Conservation (phyloP, 768 basidiomycete species). For the Leccinum incarnatum region DNA sequence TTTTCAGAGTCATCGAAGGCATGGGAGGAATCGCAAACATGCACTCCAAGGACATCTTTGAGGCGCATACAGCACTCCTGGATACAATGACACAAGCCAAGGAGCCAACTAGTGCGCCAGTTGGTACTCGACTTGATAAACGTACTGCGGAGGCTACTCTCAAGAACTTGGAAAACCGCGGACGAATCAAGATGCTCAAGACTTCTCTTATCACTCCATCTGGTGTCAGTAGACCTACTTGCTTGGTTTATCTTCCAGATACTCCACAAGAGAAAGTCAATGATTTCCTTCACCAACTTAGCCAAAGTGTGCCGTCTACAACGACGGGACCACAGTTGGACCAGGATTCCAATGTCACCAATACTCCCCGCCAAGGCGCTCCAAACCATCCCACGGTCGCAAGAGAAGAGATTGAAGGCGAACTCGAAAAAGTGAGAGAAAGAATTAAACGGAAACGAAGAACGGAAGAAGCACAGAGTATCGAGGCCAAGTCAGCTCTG, state of each 20-base stretch:
- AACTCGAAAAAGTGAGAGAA: slow-evolving; percentile 42
- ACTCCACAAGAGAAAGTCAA: slow-evolving; percentile 52
- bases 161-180: slow-evolving; percentile 58
- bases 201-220: slow-evolving; percentile 60
- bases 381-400: slow-evolving; percentile 42
- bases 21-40: slow-evolving; percentile 67
- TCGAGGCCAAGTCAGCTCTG: slow-evolving; percentile 50
- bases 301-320: slow-evolving; percentile 34
- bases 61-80: slow-evolving; percentile 63
- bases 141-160: slow-evolving; percentile 63
- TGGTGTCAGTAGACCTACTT: slow-evolving; percentile 56
- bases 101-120: slow-evolving; percentile 68
- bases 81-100: slow-evolving; percentile 54
- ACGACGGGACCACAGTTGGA: slow-evolving; percentile 36
- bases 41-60: slow-evolving; percentile 66
- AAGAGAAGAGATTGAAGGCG: slow-evolving; percentile 38
- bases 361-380: slow-evolving; percentile 53
- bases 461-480: slow-evolving; percentile 31
- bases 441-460: slow-evolving; percentile 34
- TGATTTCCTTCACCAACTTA: slow-evolving; percentile 55
- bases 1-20: slow-evolving; percentile 61
- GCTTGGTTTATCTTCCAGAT: slow-evolving; percentile 64
- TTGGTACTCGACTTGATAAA: slow-evolving; percentile 69
- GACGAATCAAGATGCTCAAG: slow-evolving; percentile 67
- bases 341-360: slow-evolving; percentile 51